Evolutionary conservation across 169 alveolate species (phyloP), one percentile per base, ranked within the genome.

Genomic region (Plasmodium falciparum): DNA sequence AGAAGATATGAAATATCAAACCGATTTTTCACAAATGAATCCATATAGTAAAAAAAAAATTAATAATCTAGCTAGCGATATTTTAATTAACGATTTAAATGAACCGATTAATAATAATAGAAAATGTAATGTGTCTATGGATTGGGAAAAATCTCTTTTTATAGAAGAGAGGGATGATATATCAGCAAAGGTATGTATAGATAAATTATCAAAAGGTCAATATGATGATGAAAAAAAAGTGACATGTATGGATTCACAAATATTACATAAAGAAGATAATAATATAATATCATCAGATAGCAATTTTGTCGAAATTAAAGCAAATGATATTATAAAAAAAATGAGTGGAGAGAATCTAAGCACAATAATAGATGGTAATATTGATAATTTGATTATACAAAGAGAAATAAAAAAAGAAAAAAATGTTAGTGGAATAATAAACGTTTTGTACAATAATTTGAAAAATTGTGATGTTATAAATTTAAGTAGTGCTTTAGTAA

Each of bases 371-470:
- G 91, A 83, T 66, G 91, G 83, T 22, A 83, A 83, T 83, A 83
- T 83, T 54, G 91, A 83, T 20, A 83, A 83, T 33, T 50, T 83
- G 29, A 69, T 83, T 1, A 83, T 83, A 45, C 91, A 83, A 29
- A 83, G 73, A 50, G 91, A 83, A 69, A 83, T 83, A 45, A 83
- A 83, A 39, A 83, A 45, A 50, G 91, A 83, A 61, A 83, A 83
- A 58, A 83, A 58, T 9, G 73, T 49, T n/a, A 69, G n/a, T 45
- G 91, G 91, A 4, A 22, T 83, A 69, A 26, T 83, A 26, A 67
- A n/a, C 26, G 91, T 83, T 11, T 49, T 83, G 22, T 83, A 83
- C n/a, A 83, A 69, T 17, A 83, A 83, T 73, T 59, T 83, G 2
- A 20, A 83, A 17, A 83, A 47, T 29, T 83, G 91, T 22, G 91